Evolutionary conservation across 768 basidiomycete species (phyloP).

Genomic region (Serendipita sp.): DNA sequence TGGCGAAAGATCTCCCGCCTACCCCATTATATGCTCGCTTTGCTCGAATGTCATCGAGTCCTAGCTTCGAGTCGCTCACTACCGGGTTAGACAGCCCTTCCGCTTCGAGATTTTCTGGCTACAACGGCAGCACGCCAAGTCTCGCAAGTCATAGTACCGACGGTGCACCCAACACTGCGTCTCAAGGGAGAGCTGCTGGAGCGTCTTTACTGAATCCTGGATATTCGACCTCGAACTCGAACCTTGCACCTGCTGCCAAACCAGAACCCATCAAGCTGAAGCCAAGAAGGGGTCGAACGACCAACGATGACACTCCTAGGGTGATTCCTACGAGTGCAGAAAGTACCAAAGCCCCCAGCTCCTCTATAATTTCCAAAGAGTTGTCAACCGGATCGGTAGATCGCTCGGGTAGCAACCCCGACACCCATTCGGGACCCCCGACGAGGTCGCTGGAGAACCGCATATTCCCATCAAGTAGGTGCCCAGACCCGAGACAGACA

Average conservation of each 20-base stretch:
- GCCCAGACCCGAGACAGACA: too few species aligned
- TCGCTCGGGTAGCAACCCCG: too few species aligned
- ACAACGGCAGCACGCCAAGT: slow-evolving; percentile 1
- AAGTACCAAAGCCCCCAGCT: not conserved
- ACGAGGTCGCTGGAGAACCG: too few species aligned
- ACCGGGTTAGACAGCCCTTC: not conserved
- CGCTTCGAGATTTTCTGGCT: not conserved
- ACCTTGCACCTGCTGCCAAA: not conserved
- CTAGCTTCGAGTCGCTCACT: slow-evolving; percentile 1
- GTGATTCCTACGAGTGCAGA: not conserved
- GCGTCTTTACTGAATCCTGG: not conserved
- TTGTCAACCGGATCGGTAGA: too few species aligned
- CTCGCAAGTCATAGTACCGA: not conserved
- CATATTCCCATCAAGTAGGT: too few species aligned
- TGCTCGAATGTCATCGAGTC: not conserved
- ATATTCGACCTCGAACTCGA: not conserved
- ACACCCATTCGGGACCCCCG: too few species aligned
- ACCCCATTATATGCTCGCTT: not conserved
- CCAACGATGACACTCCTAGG: not conserved
- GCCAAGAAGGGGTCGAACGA: not conserved
- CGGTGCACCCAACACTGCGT: not conserved
- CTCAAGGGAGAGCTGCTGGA: slow-evolving; percentile 1
- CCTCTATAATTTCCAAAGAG: too few species aligned
- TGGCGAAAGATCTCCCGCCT: not conserved
- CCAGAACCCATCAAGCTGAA: slow-evolving; percentile 4